Evolutionary conservation across 169 alveolate species (phyloP).

Genomic region (Theileria annulata): DNA sequence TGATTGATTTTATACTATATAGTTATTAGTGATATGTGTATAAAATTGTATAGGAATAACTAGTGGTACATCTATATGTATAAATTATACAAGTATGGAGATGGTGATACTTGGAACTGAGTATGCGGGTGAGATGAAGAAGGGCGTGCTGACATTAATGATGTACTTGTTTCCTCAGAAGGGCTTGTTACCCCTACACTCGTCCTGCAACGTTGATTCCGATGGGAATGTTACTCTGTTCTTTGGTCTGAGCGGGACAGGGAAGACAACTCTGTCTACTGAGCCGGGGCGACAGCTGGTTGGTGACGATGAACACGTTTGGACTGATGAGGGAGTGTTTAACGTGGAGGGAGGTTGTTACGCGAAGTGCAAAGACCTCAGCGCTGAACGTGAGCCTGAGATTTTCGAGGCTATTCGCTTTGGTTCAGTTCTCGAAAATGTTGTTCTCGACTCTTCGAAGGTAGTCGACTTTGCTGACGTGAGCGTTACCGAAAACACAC

Average conservation of each 20-base stretch:
- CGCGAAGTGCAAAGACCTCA: constrained; percentile 89
- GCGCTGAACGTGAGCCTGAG: constrained; percentile 93
- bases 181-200: constrained; percentile 92
- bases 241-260: constrained; percentile 98
- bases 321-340: constrained; percentile 94
- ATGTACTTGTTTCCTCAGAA: constrained; percentile 90
- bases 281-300: constrained; percentile 90
- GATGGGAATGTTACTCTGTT: constrained; percentile 91
- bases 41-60: constrained; percentile 76
- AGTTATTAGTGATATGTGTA: neutral
- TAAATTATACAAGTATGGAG: constrained; percentile 87
- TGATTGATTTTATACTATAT: neutral
- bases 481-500: constrained; percentile 90
- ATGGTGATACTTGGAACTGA: constrained; percentile 94
- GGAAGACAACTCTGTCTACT: constrained; percentile 96
- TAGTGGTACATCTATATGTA: constrained; percentile 88
- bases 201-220: constrained; percentile 93
- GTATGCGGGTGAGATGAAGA: constrained; percentile 98
- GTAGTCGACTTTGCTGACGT: constrained; percentile 88
- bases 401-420: constrained; percentile 89
- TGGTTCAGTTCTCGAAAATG: constrained; percentile 90
- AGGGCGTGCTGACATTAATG: constrained; percentile 91
- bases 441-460: constrained; percentile 82
- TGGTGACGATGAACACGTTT: constrained; percentile 98
- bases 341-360: constrained; percentile 98